Evolutionary conservation across 495 filamentous ascomycete species (phyloP).

Genomic region (Cetradonia linearis): DNA sequence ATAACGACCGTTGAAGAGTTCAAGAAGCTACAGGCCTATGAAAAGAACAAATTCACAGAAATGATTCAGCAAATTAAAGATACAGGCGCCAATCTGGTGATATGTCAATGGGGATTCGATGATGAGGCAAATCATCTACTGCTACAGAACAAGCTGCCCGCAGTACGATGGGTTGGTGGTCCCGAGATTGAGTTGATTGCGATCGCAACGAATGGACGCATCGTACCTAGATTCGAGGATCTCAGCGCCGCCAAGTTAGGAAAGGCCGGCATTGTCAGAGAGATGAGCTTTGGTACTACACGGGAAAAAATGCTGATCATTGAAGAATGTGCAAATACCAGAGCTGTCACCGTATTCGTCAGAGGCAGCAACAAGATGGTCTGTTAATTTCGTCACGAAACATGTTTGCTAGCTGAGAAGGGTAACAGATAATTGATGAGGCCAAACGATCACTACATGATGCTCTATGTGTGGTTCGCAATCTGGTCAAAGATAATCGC

Average conservation of each 20-base stretch:
- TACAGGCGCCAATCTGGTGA: constrained; percentile 92
- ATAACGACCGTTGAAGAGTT: constrained; percentile 97
- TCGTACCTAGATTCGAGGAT: constrained; percentile 96
- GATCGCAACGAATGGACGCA: constrained; percentile 94
- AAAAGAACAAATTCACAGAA: constrained; percentile 89
- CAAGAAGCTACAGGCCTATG: constrained; percentile 90
- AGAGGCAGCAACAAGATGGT: constrained; percentile 99
- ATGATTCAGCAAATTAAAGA: constrained; percentile 99
- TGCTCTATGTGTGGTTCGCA: constrained; percentile 93
- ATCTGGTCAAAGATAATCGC: constrained; percentile 90
- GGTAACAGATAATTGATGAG: constrained; percentile 84
- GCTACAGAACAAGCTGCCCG: constrained; percentile 88
- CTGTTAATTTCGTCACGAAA: constrained; percentile 21
- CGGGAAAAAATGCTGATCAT: constrained; percentile 99
- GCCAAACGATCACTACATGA: constrained; percentile 96
- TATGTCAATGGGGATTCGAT: constrained; percentile 99
- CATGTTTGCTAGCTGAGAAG: constrained; percentile 16
- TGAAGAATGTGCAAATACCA: constrained; percentile 96
- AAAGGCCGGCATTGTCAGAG: constrained; percentile 76
- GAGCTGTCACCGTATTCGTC: constrained; percentile 92
- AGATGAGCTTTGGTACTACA: constrained; percentile 94
- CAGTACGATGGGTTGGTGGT: constrained; percentile 95
- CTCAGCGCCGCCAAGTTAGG: constrained; percentile 83
- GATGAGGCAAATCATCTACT: constrained; percentile 97
- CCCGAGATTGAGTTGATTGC: constrained; percentile 98